A percentile compares a stretch with the other conserved stretches of the same genome.
Conservation (phyloP, 2,329 filamentous ascomycete species). For the Dactylellina parvicollis region DNA sequence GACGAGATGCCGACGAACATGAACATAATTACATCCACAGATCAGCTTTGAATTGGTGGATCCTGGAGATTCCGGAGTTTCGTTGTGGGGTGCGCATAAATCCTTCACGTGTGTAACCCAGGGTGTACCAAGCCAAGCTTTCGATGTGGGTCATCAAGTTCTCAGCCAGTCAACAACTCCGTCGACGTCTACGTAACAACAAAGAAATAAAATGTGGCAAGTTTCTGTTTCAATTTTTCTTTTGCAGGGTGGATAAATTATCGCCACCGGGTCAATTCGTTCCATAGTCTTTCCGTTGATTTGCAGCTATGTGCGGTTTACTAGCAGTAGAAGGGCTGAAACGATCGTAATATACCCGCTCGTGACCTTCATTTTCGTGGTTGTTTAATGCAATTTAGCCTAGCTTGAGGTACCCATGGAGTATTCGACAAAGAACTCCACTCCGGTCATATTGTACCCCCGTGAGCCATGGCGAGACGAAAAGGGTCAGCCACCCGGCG, state of each 20-base stretch:
- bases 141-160: slow-evolving; percentile 21
- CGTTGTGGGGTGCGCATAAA: slow-evolving; percentile 15
- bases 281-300: slow-evolving; percentile 49
- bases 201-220: slow-evolving; percentile 45
- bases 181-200: slow-evolving; percentile 11
- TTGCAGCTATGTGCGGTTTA: slow-evolving; percentile 6
- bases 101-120: slow-evolving; percentile 35
- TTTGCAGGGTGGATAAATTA: slow-evolving; percentile 3
- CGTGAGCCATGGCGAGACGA: slow-evolving; percentile 32
- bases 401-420: slow-evolving; percentile 28
- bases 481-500: slow-evolving; percentile 45
- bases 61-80: slow-evolving; percentile 32
- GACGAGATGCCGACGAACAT: too few species aligned
- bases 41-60: not conserved
- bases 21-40: not conserved
- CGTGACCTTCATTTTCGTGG: slow-evolving; percentile 26
- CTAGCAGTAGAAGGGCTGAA: slow-evolving; percentile 21
- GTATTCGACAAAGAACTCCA: slow-evolving; percentile 6
- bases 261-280: slow-evolving; percentile 24
- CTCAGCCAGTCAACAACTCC: slow-evolving; percentile 19
- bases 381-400: slow-evolving; percentile 37
- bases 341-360: slow-evolving; percentile 36
- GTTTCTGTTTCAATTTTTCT: not conserved
- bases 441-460: slow-evolving; percentile 8
- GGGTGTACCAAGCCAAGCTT: slow-evolving; percentile 30